Evolutionary conservation across 192 early-diverging fungal genomes (phyloP), one percentile per base, ranked within the genome.

Genomic region (Chytriomyces sp.): DNA sequence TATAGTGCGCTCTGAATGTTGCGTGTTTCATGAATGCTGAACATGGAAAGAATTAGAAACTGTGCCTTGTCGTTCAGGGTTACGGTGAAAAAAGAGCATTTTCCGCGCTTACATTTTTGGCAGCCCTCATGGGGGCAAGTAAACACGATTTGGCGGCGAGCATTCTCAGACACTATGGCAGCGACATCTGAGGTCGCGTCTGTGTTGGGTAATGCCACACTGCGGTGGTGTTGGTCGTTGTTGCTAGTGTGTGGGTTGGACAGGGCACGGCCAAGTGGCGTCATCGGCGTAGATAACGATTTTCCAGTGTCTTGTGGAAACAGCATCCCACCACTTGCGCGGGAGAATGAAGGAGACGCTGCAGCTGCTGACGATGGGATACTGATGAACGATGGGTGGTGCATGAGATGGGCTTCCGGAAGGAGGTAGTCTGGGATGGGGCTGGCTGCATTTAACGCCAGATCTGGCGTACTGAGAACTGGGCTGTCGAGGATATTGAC

Each of bases 401-500:
- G 35, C 35, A 35, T 35, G 63, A 23, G 63, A 26, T 23, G 63
- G 5, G 63, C 11, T 18, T 64, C 62, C 62, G 62, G 62, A 3
- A 64, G 62, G 0, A 10, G 26, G n/a, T 18, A 64, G 62, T 18
- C 26, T 18, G 62, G 26, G 62, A 64, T 24, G 62, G 62, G 26
- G n/a, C n/a, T 64, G 62, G 10, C 10, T 16, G 10, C 26, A 28
- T 28, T 28, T 16, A 11, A 20, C 9, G 20, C 23, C 48, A 57
- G 26, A 50, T 49, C 24, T n/a, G 45, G 49, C 20, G 26, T 50
- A 47, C 49, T 57, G 16, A 57, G 20, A 20, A 57, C 53, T 57
- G 53, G 53, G 20, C 53, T 57, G n/a, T 64, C 68, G 3, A 49
- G 50, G 18, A 69, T n/a, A 49, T 69, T 69, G 49, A 69, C 20